Evolutionary conservation across 768 basidiomycete species (phyloP), one percentile per base, ranked within the genome.

Genomic region (Boletus rubescentipes): DNA sequence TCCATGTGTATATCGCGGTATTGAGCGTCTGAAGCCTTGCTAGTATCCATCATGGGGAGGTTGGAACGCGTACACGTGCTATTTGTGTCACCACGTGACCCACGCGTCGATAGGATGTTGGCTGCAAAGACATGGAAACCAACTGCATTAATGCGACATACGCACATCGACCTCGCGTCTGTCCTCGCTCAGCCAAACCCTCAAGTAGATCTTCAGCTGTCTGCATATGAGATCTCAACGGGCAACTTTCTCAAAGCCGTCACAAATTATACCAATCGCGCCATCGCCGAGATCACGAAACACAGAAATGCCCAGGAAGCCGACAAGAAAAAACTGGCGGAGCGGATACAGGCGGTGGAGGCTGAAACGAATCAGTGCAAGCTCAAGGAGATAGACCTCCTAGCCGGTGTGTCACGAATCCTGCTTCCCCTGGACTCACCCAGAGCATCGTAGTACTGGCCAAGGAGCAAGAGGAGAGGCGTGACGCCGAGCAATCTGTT

Each of bases 291-390:
- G 57, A 87, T 94, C 59, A 78, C 85, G 14, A 83, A 86, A 48
- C 77, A 86, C 44, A 79, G 87, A 42, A 79, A 80, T 35, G 74
- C 78, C 16, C 86, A 92, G 62, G 74, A 73, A 2, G 67, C 77
- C 2, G 84, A 85, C 66, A 84, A 81, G 71, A 88, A 87, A 64
- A 79, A 78, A 54, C 57, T 84, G 0, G 54, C 72, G 9, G 92
- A 93, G 45, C 83, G 81, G 65, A 81, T 73, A 9, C 78, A 83
- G 40, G 75, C 80, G 9, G 75, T 84, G 0, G 88, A 93, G 66
- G 62, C 74, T 0, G 87, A 92, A 69, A 93, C 81, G 2, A 85
- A 82, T 49, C 75, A 84, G 40, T 92, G 89, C 72, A 89, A 92
- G 60, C 66, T 89, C 47, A 80, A 77, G 62, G 93, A 94, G 70